These are phyloP conservation scores for Ganoderma multipileum DNA, from an alignment of 1,284 basidiomycete genomes.

Conservation along the genomic window DNA sequence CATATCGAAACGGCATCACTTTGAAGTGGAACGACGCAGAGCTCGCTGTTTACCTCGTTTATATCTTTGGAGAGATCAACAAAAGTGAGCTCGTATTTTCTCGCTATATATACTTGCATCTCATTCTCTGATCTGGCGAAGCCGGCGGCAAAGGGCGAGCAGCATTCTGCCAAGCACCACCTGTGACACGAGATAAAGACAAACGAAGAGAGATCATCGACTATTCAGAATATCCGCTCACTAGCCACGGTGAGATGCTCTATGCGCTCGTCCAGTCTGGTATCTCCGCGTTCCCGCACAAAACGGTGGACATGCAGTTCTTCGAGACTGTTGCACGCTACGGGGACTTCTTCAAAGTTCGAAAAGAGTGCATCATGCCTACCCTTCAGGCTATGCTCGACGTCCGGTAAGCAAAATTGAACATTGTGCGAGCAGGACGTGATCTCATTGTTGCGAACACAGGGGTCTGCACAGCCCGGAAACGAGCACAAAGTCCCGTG, in stretches of 20 bases:
- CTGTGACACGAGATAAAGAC: constrained; percentile 64
- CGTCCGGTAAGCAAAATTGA: constrained; percentile 57
- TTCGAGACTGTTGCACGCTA: constrained; percentile 95
- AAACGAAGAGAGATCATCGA: constrained; percentile 68
- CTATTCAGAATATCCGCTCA: constrained; percentile 88
- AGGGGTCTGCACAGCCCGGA: constrained; percentile 91
- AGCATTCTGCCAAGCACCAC: constrained; percentile 78
- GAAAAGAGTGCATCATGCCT: constrained; percentile 86
- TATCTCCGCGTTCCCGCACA: constrained; percentile 86
- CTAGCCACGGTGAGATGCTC: constrained; percentile 91
- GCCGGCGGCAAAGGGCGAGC: constrained; percentile 77
- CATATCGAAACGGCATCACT: constrained; percentile 63
- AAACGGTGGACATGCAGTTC: constrained; percentile 90
- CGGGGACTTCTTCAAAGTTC: constrained; percentile 94
- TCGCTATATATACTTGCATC: constrained; percentile 1
- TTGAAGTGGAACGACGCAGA: constrained; percentile 96
- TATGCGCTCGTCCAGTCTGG: constrained; percentile 85
- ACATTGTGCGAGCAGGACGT: not conserved
- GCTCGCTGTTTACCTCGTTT: constrained; percentile 90
- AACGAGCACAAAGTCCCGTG: constrained; percentile 75
- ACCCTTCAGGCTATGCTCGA: constrained; percentile 92
- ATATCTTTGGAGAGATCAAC: constrained; percentile 93
- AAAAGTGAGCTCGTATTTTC: constrained; percentile 58
- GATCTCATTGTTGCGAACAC: constrained; percentile 17
- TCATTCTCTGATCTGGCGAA: constrained; percentile 35